Evolutionary conservation across 441 rosid genomes (phyloP), one percentile per base, ranked within the genome.

Genomic region (Viola pubescens): DNA sequence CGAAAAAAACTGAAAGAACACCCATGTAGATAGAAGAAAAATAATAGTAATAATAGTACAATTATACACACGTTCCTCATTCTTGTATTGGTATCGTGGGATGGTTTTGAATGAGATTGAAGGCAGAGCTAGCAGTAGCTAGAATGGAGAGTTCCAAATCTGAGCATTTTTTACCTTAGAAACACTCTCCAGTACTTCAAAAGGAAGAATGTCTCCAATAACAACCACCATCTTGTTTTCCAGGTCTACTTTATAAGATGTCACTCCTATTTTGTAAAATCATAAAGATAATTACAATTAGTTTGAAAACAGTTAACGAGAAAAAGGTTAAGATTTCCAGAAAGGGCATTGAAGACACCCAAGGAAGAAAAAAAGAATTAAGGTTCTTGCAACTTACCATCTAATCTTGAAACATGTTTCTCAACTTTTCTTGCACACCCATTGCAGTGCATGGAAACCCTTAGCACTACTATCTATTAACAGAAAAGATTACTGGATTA

Each of bases 361-460:
- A n/a, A n/a, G n/a, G n/a, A n/a, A n/a, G n/a, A n/a, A n/a, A n/a
- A n/a, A n/a, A n/a, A n/a, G n/a, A n/a, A 37, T 37, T 9, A 50
- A 50, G 61, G 2, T 9, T 43, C 7, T 43, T 8, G 9, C 37
- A 13, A 16, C 5, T 7, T 81, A 88, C 96, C 98, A 50, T 88
- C 95, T 66, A 91, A 56, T 74, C 85, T 91, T 10, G 95, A 78
- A 64, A 91, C 77, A 64, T 88, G 98, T 75, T 88, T 91, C 84
- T 86, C 84, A 13, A 91, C 96, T 76, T 81, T 86, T 69, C 77
- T 88, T 5, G 96, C 96, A 66, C 98, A 91, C 11, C 96, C 98
- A 60, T 78, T 60, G 74, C 98, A 91, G 70, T 91, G 95, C 87
- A 88, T 86, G 40, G 98, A 85, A 66, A 88, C 98, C 75, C 82